A percentile compares a stretch with the other conserved stretches of the same genome.
phyloP scores from a whole-genome alignment of 495 filamentous ascomycete species.

The Aspergillus olivimuriae region DNA sequence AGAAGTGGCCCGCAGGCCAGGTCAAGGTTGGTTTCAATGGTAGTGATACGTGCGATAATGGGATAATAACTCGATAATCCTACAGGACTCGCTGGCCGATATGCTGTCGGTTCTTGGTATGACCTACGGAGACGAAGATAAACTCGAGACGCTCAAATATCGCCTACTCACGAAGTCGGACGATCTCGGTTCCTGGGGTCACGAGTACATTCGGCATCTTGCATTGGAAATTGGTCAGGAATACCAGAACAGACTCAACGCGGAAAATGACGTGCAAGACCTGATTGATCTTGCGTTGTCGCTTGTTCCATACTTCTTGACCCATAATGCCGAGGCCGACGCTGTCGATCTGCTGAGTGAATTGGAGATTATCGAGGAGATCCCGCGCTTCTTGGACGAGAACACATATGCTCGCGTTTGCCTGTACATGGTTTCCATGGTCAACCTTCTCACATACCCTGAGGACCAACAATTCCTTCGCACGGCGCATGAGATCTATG shows the following conservation, averaged over 20 bases:
- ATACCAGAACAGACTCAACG: constrained; percentile 69
- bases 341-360: constrained; percentile 96
- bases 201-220: constrained; percentile 96
- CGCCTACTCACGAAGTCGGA: constrained; percentile 81
- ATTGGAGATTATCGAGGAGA: constrained; percentile 89
- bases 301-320: constrained; percentile 90
- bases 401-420: constrained; percentile 91
- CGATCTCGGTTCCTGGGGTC: constrained; percentile 95
- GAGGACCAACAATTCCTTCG: constrained; percentile 92
- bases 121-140: constrained; percentile 96
- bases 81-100: constrained; percentile 76
- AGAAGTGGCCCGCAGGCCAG: constrained; percentile 75
- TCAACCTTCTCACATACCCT: constrained; percentile 91
- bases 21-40: constrained; percentile 56
- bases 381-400: constrained; percentile 85
- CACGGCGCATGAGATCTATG: constrained; percentile 89
- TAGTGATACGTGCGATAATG: not conserved
- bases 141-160: constrained; percentile 93
- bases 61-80: constrained; percentile 7
- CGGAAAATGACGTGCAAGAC: constrained; percentile 59
- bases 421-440: constrained; percentile 98
- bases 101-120: constrained; percentile 96
- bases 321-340: constrained; percentile 96
- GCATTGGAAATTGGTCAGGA: constrained; percentile 95
- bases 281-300: constrained; percentile 73